Evolutionary conservation across 345 rosid species (phyloP).

Genomic region (thale cress (Arabidopsis thaliana)): DNA sequence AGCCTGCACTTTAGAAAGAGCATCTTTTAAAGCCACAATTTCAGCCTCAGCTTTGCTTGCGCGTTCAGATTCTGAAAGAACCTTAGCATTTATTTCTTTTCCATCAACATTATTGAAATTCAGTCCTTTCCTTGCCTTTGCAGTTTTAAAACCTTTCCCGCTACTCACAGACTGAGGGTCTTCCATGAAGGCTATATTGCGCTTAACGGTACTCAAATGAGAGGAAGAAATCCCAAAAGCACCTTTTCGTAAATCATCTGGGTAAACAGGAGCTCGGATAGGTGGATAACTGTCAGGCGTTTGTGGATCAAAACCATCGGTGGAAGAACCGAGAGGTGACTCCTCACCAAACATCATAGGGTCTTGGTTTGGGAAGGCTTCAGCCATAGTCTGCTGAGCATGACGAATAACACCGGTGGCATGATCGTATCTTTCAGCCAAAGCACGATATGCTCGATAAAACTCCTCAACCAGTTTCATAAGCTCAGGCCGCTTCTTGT

Average conservation of each 20-base stretch:
- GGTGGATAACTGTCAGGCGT: conserved; percentile 73
- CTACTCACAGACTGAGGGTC: conserved; percentile 56
- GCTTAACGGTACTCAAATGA: conserved; percentile 53
- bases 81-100: conserved; percentile 49
- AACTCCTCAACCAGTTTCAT: conserved; percentile 99
- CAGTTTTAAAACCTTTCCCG: conserved; percentile 58
- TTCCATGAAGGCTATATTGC: conserved; percentile 69
- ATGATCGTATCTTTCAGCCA: conserved; percentile 98
- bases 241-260: conserved; percentile 65
- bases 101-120: conserved; percentile 67
- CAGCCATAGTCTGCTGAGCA: conserved; percentile 90
- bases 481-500: conserved; percentile 95
- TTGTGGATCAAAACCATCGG: conserved; percentile 63
- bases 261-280: conserved; percentile 57
- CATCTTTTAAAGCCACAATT: conserved; percentile 70
- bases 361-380: conserved; percentile 92
- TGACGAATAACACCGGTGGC: conserved; percentile 93
- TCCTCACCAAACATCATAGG: conserved; percentile 74
- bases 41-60: conserved; percentile 75
- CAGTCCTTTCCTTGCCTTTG: conserved; percentile 77
- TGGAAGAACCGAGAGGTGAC: conserved; percentile 50
- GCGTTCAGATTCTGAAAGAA: conserved; percentile 66
- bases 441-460: conserved; percentile 94
- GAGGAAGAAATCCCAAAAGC: conserved; percentile 61
- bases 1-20: conserved; percentile 81